Base-by-base conservation (phyloP, 768 basidiomycete species). In the Zangia roseola region DNA sequence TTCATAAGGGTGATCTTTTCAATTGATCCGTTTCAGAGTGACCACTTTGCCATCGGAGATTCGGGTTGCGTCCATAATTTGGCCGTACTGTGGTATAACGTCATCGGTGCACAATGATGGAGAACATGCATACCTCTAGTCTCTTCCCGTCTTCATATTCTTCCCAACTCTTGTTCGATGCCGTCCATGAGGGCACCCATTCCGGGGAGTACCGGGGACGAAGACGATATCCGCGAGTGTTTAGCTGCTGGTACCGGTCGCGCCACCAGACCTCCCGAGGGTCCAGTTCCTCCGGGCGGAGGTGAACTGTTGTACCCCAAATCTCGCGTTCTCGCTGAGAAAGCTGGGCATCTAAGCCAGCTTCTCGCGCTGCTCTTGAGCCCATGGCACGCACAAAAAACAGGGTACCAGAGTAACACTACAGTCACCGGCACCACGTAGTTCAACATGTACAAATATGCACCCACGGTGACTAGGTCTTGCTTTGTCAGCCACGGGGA, bases 11-110 rank as follows among this genome's bases (percentile, higher is more conserved):
- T 57, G 47, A 0, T 39, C 31, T 3, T 33, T 17, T 24, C 47
- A 51, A 0, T 47, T 6, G 0, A 65, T 38, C 14, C 43, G 39
- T 37, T 73, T 73, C 24, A 75, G 44, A 16, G 57, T 45, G 8
- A 75, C 67, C 4, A 25, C 45, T 8, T 43, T 40, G 12, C 60
- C 60, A 45, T 73, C 68, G 4, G 23, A 23, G 1, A 59, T 21
- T 1, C 69, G 58, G 2, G 54, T 54, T 0, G 69, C 70, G 49
- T 71, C 70, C 6, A 67, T 49, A 8, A 57, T 25, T 14, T 26
- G 36, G 1, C 17, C 17, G 2, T 20, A 39, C 54, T 52, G n/a
- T n/a, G n/a, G n/a, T n/a, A n/a, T n/a, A n/a, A n/a, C n/a, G n/a
- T n/a, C n/a, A n/a, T n/a, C n/a, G n/a, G n/a, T n/a, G n/a, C n/a